Evolutionary conservation across 2,329 filamentous ascomycete species (phyloP).

Genomic region (Talaromyces sp.): DNA sequence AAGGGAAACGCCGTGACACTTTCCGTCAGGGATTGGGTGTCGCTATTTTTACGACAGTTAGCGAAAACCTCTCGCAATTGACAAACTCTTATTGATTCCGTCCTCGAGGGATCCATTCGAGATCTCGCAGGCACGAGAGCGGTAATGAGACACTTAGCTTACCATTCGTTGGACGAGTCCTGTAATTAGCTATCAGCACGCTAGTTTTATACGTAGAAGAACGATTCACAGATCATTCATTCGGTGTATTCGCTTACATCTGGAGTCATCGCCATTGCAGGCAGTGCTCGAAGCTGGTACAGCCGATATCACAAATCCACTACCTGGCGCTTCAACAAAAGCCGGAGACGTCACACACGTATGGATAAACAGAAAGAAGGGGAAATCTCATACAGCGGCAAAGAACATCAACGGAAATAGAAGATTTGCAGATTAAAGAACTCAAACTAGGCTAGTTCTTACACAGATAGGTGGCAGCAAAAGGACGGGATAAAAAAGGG

Average conservation of each 20-base stretch:
- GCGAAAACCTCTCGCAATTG: neutral
- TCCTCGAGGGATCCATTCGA: neutral
- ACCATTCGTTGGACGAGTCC: constrained; percentile 20
- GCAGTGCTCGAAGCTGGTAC: neutral
- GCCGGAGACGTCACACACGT: too few relatives aligned
- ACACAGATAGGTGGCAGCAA: neutral
- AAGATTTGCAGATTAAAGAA: neutral
- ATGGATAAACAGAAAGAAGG: neutral
- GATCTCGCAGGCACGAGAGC: neutral
- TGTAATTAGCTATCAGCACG: constrained; percentile 1
- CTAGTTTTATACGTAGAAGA: too few relatives aligned
- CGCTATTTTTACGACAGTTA: constrained; percentile 26
- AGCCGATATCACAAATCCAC: neutral
- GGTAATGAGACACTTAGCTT: neutral
- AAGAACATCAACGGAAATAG: neutral
- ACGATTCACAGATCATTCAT: neutral
- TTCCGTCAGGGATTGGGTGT: constrained; percentile 42
- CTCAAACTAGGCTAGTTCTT: neutral
- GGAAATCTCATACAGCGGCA: neutral
- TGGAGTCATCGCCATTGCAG: constrained; percentile 18
- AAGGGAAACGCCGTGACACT: constrained; percentile 44
- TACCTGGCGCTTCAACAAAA: neutral
- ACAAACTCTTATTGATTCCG: too few relatives aligned
- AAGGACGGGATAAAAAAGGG: neutral
- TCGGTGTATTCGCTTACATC: constrained; percentile 14